Evolutionary conservation across 78 protist genomes (phyloP).

Genomic region (Dictyostelium intermedium): DNA sequence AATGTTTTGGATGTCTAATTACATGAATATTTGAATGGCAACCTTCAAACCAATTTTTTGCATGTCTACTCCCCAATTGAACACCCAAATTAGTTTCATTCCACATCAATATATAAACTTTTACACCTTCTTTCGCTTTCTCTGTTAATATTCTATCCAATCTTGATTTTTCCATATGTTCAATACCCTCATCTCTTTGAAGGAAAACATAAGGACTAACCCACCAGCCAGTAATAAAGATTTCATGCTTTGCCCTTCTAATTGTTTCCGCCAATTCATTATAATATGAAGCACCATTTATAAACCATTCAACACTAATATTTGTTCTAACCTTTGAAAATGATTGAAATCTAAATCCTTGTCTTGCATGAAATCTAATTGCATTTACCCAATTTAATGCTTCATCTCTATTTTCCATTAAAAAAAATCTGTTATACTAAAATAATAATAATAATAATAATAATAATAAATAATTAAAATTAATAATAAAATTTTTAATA

Average conservation of each 20-base stretch:
- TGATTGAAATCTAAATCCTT: slow-evolving; percentile 57
- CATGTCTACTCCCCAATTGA: slow-evolving; percentile 44
- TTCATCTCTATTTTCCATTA: slow-evolving; percentile 18
- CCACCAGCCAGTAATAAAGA: slow-evolving; percentile 80
- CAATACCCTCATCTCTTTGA: slow-evolving; percentile 5
- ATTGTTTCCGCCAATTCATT: slow-evolving; percentile 1
- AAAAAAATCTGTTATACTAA: slow-evolving; percentile 24
- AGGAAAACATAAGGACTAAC: slow-evolving; percentile 64
- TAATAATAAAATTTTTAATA: too few species aligned
- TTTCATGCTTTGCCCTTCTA: slow-evolving; percentile 4
- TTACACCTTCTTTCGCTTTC: slow-evolving; percentile 80
- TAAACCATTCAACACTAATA: slow-evolving; percentile 30
- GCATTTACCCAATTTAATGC: slow-evolving; percentile 56
- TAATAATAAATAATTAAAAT: too few species aligned
- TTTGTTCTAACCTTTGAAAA: slow-evolving; percentile 14
- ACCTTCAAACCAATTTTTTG: slow-evolving; percentile 21
- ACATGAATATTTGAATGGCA: slow-evolving; percentile 55
- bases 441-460: too few species aligned
- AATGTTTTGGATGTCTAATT: slow-evolving; percentile 53
- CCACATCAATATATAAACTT: slow-evolving; percentile 58
- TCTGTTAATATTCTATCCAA: slow-evolving; percentile 63
- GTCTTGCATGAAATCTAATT: not conserved
- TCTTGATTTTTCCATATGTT: slow-evolving; percentile 13
- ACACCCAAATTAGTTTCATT: slow-evolving; percentile 75
- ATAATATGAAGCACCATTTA: slow-evolving; percentile 45